Conservation (phyloP, 768 basidiomycete species). For the Harrya chromipes region DNA sequence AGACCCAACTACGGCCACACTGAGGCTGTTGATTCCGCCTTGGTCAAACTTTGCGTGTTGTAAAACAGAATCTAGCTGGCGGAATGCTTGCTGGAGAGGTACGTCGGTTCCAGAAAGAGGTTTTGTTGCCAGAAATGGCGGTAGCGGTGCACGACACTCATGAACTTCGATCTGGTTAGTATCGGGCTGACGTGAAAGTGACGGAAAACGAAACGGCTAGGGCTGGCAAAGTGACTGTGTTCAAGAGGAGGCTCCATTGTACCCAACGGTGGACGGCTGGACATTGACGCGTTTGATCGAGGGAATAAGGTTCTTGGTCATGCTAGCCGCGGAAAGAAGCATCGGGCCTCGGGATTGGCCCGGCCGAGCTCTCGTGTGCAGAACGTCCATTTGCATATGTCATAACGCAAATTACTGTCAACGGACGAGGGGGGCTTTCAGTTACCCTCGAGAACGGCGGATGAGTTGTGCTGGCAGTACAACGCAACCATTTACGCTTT, state of each 20-base stretch:
- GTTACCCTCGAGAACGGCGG: too few species aligned
- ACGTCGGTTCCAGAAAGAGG: slow-evolving; percentile 14
- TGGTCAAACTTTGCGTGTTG: slow-evolving; percentile 21
- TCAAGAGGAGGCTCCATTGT: slow-evolving; percentile 18
- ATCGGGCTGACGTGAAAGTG: background rate
- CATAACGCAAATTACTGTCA: too few species aligned
- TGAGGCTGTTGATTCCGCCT: slow-evolving; percentile 47
- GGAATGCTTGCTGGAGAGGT: slow-evolving; percentile 7
- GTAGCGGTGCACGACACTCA: slow-evolving; percentile 18
- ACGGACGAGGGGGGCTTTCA: too few species aligned
- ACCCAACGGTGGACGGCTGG: slow-evolving; percentile 5
- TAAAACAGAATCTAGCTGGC: slow-evolving; percentile 5
- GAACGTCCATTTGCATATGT: too few species aligned
- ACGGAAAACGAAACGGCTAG: background rate
- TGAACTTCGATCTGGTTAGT: background rate
- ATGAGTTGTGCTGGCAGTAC: too few species aligned
- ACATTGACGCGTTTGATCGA: background rate
- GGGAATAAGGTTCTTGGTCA: background rate
- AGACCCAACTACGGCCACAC: slow-evolving; percentile 47
- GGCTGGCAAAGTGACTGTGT: slow-evolving; percentile 5
- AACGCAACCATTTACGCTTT: too few species aligned
- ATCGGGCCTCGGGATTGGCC: too few species aligned
- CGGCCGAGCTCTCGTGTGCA: too few species aligned
- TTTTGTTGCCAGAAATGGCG: slow-evolving; percentile 11
- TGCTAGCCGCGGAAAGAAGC: too few species aligned